These are phyloP conservation scores for Parastagonospora avenae DNA, from an alignment of 2,329 filamentous ascomycete genomes.

Conservation along the genomic window DNA sequence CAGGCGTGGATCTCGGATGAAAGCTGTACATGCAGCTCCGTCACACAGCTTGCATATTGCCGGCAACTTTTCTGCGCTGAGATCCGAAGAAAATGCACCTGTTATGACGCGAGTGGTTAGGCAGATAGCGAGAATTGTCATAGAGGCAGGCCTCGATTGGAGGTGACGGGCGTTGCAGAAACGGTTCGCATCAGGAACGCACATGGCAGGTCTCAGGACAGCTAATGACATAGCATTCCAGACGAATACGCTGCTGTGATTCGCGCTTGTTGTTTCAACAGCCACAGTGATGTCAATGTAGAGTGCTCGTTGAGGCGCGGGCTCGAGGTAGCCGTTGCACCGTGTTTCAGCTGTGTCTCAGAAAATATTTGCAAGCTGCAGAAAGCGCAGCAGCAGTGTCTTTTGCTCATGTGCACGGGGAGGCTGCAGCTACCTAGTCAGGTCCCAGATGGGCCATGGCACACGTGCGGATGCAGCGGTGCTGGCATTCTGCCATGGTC, in stretches of 20 bases:
- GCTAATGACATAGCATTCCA: constrained; percentile 10
- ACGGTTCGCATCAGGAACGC: constrained; percentile 13
- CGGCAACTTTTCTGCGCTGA: neutral
- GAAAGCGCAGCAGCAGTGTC: constrained; percentile 9
- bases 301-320: constrained; percentile 18
- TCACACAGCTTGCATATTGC: neutral
- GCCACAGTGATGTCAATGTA: constrained; percentile 17
- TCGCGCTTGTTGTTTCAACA: constrained; percentile 16
- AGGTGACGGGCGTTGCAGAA: constrained; percentile 5
- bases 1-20: too few relatives aligned
- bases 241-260: constrained; percentile 3
- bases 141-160: constrained; percentile 4
- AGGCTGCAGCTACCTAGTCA: constrained; percentile 7
- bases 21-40: too few relatives aligned
- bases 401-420: constrained; percentile 1
- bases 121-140: constrained; percentile 1
- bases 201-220: constrained; percentile 19
- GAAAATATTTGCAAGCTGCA: constrained; percentile 5
- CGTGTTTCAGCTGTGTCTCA: constrained; percentile 44
- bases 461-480: constrained; percentile 9
- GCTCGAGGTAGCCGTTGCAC: constrained; percentile 22
- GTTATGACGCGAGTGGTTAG: constrained; percentile 7
- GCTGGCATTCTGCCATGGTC: neutral
- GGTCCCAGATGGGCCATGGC: neutral
- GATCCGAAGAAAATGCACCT: neutral